Percentiles rank a stretch among this genome's conserved stretches.
phyloP scores from a whole-genome alignment of 1,139 yeast genomes.

The Blastobotrys serpentis region DNA sequence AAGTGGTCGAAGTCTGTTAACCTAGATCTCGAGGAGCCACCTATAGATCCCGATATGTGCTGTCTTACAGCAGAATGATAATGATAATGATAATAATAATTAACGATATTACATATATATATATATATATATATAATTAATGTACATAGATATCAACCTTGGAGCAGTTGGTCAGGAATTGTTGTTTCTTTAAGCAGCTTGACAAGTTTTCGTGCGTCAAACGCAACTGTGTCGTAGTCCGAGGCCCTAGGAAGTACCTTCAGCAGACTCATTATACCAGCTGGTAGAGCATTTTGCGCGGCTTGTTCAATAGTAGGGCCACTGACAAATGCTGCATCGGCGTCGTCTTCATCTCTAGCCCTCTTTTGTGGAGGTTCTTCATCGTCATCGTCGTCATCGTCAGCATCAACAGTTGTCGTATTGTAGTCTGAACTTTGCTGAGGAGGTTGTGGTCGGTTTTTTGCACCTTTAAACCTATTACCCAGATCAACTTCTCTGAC shows the following conservation, averaged over 20 bases:
- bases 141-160: background rate
- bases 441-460: constrained; percentile 2
- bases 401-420: constrained; percentile 1
- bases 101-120: too few relatives aligned
- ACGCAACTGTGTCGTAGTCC: constrained; percentile 31
- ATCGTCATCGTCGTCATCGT: constrained; percentile 14
- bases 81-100: background rate
- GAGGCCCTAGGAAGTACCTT: constrained; percentile 36
- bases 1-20: constrained; percentile 18
- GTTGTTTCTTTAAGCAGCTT: constrained; percentile 25
- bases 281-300: constrained; percentile 24
- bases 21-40: constrained; percentile 20
- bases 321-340: constrained; percentile 3
- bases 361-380: constrained; percentile 22
- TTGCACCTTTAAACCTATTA: constrained; percentile 7
- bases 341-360: constrained; percentile 17
- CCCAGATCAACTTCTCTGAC: constrained; percentile 47
- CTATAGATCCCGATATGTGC: constrained; percentile 21
- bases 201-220: constrained; percentile 29
- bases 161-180: constrained; percentile 15
- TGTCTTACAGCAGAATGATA: background rate
- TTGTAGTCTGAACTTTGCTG: background rate
- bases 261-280: constrained; percentile 30
- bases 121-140: background rate
- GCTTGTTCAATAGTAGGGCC: constrained; percentile 13